phyloP scores from a whole-genome alignment of 2,329 filamentous ascomycete genomes.

The Sclerotinia nivalis region DNA sequence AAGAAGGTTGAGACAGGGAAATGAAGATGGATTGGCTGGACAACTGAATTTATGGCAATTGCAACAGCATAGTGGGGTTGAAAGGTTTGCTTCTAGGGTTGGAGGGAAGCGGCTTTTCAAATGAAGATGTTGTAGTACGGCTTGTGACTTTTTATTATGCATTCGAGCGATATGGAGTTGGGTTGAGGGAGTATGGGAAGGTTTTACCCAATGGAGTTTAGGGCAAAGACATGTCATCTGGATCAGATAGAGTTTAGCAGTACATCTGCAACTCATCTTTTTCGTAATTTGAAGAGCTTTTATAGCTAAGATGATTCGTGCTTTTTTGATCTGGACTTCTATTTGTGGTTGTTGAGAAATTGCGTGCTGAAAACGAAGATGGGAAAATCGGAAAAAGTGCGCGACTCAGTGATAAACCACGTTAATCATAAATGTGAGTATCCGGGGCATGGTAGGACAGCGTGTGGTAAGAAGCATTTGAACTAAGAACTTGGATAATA shows the following conservation, averaged over 20 bases:
- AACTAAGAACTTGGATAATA: too few species aligned
- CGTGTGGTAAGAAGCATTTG: too few species aligned
- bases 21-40: constrained; percentile 61
- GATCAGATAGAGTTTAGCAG: not conserved
- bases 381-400: too few species aligned
- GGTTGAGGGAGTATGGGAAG: not conserved
- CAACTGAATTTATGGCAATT: constrained; percentile 61
- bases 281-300: too few species aligned
- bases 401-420: too few species aligned
- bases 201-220: not conserved
- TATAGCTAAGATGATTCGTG: too few species aligned
- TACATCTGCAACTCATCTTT: too few species aligned
- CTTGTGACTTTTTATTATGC: not conserved
- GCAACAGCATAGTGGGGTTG: constrained; percentile 59
- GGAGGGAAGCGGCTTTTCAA: constrained; percentile 40
- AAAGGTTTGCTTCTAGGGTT: constrained; percentile 51
- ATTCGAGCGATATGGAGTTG: constrained; percentile 15
- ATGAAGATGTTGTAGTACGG: constrained; percentile 26
- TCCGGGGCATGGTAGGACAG: too few species aligned
- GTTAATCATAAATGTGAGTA: too few species aligned
- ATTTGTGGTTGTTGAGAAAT: too few species aligned
- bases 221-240: constrained; percentile 45
- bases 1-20: constrained; percentile 63
- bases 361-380: too few species aligned
- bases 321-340: too few species aligned